Percentiles rank a stretch among this genome's conserved stretches.
Evolutionary conservation across 1,284 basidiomycete species (phyloP).

Genomic region (Kwoniella shivajii): DNA sequence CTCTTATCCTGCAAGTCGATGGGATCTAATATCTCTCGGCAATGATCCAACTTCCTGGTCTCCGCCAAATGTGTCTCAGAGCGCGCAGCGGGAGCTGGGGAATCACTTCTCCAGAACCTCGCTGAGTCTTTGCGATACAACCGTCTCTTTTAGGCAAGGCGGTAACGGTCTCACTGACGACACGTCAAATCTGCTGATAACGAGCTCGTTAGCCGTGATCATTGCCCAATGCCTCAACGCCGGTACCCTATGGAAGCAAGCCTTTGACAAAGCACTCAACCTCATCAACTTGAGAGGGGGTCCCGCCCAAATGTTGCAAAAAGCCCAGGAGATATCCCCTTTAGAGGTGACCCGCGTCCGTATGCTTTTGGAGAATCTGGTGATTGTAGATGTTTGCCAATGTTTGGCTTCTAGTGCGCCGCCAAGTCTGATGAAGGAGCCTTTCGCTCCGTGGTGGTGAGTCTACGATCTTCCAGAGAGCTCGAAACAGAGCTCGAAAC

Average conservation of each 20-base stretch:
- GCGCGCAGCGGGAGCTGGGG: slow-evolving; percentile 5
- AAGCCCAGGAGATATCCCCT: not conserved
- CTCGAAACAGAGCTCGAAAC: too few species aligned
- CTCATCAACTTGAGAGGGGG: slow-evolving; percentile 16
- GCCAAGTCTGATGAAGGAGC: slow-evolving; percentile 20
- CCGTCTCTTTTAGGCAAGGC: slow-evolving; percentile 5
- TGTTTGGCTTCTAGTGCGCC: slow-evolving; percentile 18
- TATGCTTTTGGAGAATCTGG: slow-evolving; percentile 19
- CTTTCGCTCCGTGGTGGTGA: slow-evolving; percentile 26
- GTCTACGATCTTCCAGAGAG: slow-evolving; percentile 1
- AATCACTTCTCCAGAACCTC: slow-evolving; percentile 10
- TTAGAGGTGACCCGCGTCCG: slow-evolving; percentile 6
- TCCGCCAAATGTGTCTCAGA: not conserved
- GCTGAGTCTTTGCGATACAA: slow-evolving; percentile 8
- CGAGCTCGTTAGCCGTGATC: slow-evolving; percentile 21
- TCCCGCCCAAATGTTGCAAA: slow-evolving; percentile 15
- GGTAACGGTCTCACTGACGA: not conserved
- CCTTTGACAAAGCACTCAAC: slow-evolving; percentile 8
- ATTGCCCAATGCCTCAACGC: slow-evolving; percentile 14
- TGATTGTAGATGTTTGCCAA: slow-evolving; percentile 20
- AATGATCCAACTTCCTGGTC: not conserved
- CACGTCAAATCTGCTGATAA: slow-evolving; percentile 10
- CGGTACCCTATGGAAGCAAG: slow-evolving; percentile 16
- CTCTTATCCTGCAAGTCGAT: slow-evolving; percentile 5
- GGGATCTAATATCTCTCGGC: not conserved